Evolutionary conservation across 169 alveolate species (phyloP).

Genomic region (Eimeria falciformis): DNA sequence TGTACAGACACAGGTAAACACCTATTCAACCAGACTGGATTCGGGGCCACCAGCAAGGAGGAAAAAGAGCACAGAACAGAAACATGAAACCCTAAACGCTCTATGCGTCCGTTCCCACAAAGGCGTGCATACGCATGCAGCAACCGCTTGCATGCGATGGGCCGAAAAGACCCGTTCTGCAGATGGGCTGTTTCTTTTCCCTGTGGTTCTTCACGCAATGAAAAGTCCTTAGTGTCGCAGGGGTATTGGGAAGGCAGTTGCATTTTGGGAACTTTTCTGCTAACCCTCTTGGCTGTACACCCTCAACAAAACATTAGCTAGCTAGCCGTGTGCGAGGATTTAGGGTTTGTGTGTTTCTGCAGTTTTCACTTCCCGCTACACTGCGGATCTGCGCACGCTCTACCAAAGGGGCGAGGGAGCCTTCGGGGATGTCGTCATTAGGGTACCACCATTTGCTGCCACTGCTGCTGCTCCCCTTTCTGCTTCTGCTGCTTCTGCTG

Average conservation of each 20-base stretch:
- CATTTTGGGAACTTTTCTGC: not conserved
- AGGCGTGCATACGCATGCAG: too few relatives aligned
- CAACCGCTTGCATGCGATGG: too few relatives aligned
- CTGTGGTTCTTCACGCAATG: too few relatives aligned
- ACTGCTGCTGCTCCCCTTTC: not conserved
- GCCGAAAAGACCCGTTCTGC: too few relatives aligned
- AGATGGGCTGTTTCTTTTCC: too few relatives aligned
- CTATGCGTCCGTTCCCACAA: too few relatives aligned
- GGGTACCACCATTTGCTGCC: conserved; percentile 17
- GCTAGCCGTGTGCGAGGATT: too few relatives aligned
- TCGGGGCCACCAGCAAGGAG: too few relatives aligned
- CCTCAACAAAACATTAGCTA: not conserved
- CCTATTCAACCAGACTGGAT: not conserved
- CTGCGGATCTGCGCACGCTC: conserved; percentile 48
- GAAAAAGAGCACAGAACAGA: too few relatives aligned
- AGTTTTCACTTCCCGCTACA: conserved; percentile 48
- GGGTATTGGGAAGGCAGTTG: not conserved
- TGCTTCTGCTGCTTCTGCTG: conserved; percentile 6
- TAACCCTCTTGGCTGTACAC: too few relatives aligned
- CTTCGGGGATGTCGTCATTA: conserved; percentile 27
- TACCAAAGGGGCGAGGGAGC: conserved; percentile 43
- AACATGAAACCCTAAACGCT: too few relatives aligned
- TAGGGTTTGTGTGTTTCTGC: conserved; percentile 9
- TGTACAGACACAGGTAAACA: conserved; percentile 52
- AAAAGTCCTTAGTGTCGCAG: not conserved